A percentile compares a stretch with the other conserved stretches of the same genome.
phyloP scores from a whole-genome alignment of 192 early-diverging fungal genomes.

The Linnemannia elongata region DNA sequence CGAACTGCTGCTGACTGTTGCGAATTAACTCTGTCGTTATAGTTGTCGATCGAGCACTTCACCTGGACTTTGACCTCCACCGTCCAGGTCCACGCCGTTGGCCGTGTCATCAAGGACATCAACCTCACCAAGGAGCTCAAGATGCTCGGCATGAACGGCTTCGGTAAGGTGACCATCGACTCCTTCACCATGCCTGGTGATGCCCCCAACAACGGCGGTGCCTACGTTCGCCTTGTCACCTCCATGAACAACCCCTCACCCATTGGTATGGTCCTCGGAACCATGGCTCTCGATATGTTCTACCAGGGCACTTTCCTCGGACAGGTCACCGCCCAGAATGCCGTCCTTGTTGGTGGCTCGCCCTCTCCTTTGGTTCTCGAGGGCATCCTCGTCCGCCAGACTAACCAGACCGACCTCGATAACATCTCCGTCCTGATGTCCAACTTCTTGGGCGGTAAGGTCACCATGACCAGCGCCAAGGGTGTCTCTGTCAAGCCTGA shows the following conservation, averaged over 20 bases:
- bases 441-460: constrained; percentile 62
- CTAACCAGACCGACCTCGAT: constrained; percentile 56
- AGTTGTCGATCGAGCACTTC: constrained; percentile 45
- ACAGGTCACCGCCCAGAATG: constrained; percentile 59
- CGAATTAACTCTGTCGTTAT: not conserved
- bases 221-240: constrained; percentile 63
- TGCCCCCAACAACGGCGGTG: constrained; percentile 68
- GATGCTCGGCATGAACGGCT: constrained; percentile 63
- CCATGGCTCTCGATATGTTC: constrained; percentile 62
- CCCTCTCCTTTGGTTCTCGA: constrained; percentile 61
- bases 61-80: constrained; percentile 40
- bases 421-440: constrained; percentile 66
- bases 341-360: constrained; percentile 58
- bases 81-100: constrained; percentile 35
- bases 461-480: constrained; percentile 61
- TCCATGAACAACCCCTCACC: constrained; percentile 67
- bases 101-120: constrained; percentile 42
- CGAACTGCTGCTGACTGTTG: constrained; percentile 1
- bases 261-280: constrained; percentile 68
- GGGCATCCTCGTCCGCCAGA: constrained; percentile 65
- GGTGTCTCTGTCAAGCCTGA: constrained; percentile 67
- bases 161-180: constrained; percentile 62
- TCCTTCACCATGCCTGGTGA: constrained; percentile 67
- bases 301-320: constrained; percentile 65
- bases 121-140: constrained; percentile 39